Percentiles rank a stretch among this genome's conserved stretches.
These are phyloP conservation scores for Heliocybe sulcata DNA, from an alignment of 1,284 basidiomycete genomes.

Conservation along the genomic window DNA sequence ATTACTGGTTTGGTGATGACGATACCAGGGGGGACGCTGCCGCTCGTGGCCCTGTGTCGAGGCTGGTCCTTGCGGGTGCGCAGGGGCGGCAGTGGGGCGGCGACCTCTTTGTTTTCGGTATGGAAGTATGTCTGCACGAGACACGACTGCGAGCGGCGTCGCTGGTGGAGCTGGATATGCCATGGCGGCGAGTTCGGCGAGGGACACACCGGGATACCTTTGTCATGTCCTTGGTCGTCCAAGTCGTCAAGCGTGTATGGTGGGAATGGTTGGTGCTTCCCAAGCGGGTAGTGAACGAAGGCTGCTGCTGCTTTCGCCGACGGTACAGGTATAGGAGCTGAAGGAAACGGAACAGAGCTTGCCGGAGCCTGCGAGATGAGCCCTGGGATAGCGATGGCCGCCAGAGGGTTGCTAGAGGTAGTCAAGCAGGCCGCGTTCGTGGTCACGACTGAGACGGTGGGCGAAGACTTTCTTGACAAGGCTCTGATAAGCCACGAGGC, in stretches of 20 bases:
- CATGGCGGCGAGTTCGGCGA: neutral
- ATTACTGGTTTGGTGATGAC: neutral
- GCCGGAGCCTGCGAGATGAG: neutral
- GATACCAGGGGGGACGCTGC: neutral
- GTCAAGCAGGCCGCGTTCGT: neutral
- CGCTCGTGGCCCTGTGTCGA: neutral
- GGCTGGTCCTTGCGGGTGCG: neutral
- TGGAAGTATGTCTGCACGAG: neutral
- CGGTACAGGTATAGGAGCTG: neutral
- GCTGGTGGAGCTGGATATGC: neutral
- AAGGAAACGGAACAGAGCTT: neutral
- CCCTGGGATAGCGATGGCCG: neutral
- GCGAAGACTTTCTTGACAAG: neutral
- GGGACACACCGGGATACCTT: neutral
- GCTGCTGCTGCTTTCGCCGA: neutral
- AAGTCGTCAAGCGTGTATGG: neutral
- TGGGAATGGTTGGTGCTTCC: neutral
- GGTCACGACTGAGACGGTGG: neutral
- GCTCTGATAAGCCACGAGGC: neutral
- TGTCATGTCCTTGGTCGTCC: neutral
- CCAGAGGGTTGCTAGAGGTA: neutral
- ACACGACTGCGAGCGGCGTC: neutral
- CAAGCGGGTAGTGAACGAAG: neutral
- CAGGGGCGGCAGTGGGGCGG: neutral
- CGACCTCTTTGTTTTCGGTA: neutral